phyloP scores from a whole-genome alignment of 2,329 filamentous ascomycete species.

The Teratosphaeria pseudoeucalypti region DNA sequence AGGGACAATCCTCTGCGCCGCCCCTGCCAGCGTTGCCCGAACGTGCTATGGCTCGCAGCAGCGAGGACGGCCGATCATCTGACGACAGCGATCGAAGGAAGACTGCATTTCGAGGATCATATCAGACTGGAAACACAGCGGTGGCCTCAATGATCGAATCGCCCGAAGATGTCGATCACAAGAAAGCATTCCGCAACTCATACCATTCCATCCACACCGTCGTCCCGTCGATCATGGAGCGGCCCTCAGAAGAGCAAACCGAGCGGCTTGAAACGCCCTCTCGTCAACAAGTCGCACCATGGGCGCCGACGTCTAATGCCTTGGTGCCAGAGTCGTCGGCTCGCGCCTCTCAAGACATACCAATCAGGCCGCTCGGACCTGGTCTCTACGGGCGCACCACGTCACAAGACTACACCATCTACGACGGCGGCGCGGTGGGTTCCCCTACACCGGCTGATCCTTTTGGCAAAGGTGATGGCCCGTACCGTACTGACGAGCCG shows the following conservation, averaged over 20 bases:
- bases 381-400: not conserved
- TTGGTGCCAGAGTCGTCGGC: not conserved
- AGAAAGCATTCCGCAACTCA: not conserved
- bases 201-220: not conserved
- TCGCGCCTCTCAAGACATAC: not conserved
- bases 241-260: not conserved
- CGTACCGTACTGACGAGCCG: not conserved
- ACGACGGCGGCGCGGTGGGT: not conserved
- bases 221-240: conserved; percentile 1
- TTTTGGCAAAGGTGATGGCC: not conserved
- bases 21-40: not conserved
- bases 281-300: not conserved
- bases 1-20: not conserved
- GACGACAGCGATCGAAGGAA: not conserved
- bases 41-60: not conserved
- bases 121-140: not conserved
- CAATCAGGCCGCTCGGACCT: not conserved
- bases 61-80: not conserved
- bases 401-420: conserved; percentile 1
- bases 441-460: not conserved
- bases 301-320: not conserved
- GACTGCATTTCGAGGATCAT: not conserved
- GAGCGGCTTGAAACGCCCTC: not conserved
- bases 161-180: conserved; percentile 1
- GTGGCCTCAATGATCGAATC: not conserved